Base-by-base conservation (phyloP, 2,329 filamentous ascomycete species). In the Pseudogymnoascus sp. region DNA sequence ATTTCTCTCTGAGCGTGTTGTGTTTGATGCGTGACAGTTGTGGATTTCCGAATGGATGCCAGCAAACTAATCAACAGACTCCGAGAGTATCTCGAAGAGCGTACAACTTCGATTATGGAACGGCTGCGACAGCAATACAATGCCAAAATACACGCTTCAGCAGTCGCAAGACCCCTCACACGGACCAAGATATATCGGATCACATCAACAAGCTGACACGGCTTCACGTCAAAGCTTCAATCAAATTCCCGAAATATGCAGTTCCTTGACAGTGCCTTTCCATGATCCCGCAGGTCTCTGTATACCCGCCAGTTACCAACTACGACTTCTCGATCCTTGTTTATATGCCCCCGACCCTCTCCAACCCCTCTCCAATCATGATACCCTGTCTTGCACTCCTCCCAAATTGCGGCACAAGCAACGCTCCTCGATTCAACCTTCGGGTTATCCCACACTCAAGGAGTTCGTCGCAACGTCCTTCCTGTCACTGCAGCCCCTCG, bases 1-100 rank as follows among this genome's bases (percentile, higher is more conserved):
- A 59, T 59, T 40, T 18, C 36, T 59, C 58, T 55, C 48, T 33
- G 29, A 33, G 48, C 60, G 45, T 62, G 65, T 69, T 65, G 42
- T 63, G 68, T 64, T 64, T 60, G 68, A 67, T 65, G 29, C 27
- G 48, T 55, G 48, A 55, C 29, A 21, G 48, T 33, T 66, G 64
- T 70, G 68, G 67, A 68, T 71, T 71, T 66, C 70, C 65, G 77
- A 75, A 68, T 73, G 74, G 73, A 72, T 64, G 69, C 61, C 35
- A 39, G 5, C 12, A 40, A 27, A 40, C 58, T 59, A n/a, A 59
- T 27, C 29, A 35, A 13, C 48, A 59, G 18, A 29, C 58, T 27
- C 27, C n/a, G 33, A 40, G 37, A 39, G 58, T 31, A 59, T 37
- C 7, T 5, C 13, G 12, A 39, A n/a, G 33, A 59, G 13, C 12